phyloP scores from a whole-genome alignment of 2,329 filamentous ascomycete species.

The Decorospora gaudefroyi region DNA sequence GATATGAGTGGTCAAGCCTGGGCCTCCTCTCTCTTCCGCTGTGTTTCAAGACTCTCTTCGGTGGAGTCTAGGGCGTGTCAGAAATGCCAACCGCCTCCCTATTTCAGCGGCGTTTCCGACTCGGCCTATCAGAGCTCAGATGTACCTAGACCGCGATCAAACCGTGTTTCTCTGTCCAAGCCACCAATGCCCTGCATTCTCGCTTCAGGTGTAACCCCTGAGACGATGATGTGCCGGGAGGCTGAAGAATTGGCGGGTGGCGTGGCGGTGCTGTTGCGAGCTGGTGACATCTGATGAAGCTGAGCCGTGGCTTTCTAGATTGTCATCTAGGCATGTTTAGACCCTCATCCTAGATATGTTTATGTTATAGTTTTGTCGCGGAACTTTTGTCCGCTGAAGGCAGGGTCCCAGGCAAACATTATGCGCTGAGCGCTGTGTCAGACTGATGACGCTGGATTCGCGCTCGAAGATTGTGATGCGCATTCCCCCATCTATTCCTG shows the following conservation, averaged over 20 bases:
- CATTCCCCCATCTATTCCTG: conserved; percentile 18
- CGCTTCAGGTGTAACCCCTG: conserved; percentile 9
- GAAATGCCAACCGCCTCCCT: conserved; percentile 29
- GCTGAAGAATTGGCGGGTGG: not conserved
- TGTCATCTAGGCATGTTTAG: no score
- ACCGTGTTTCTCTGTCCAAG: conserved; percentile 33
- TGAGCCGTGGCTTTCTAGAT: not conserved
- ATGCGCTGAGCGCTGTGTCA: conserved; percentile 4
- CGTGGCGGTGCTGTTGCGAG: not conserved
- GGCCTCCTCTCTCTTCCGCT: conserved; percentile 27
- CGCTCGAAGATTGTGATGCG: conserved; percentile 26
- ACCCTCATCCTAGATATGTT: not conserved
- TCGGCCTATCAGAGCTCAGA: conserved; percentile 28
- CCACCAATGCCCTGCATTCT: conserved; percentile 35
- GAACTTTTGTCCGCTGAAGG: no score
- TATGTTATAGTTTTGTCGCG: not conserved
- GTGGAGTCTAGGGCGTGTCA: conserved; percentile 45
- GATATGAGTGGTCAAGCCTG: conserved; percentile 35
- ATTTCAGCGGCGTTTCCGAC: conserved; percentile 11
- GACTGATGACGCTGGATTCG: conserved; percentile 11
- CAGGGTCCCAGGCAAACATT: no score
- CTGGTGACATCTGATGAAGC: not conserved
- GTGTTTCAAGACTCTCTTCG: conserved; percentile 42
- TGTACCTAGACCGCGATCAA: conserved; percentile 34
- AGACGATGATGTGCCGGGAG: not conserved